Evolutionary conservation across 306 rosid species (phyloP), one percentile per base, ranked within the genome.

Genomic region (Neltuma alba): DNA sequence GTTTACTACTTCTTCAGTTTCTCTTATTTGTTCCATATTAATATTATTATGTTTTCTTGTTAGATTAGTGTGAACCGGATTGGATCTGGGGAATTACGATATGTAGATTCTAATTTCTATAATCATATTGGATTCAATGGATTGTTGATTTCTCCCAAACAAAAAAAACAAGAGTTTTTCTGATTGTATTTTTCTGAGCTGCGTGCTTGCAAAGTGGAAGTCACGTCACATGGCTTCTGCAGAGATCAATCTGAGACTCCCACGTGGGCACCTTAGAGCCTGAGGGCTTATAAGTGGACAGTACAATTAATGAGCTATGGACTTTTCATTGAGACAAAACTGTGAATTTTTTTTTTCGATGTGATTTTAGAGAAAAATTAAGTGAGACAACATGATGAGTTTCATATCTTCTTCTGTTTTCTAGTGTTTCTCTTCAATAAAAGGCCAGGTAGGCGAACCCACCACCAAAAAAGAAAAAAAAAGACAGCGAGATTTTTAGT

Each of bases 21-120:
- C 54, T 50, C 79, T 71, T 40, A 23, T 74, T 42, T 74, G 64
- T 69, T 27, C 48, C 61, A 41, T 45, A 33, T 50, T 45, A 28
- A 41, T 45, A 33, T 50, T 45, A 28, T 40, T 58, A 57, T 70
- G 77, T 75, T 84, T 83, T 75, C 81, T 68, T 87, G 87, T 67
- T 82, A 85, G 89, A 80, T 37, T 80, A 90, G 79, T 77, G 68
- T 85, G 78, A 40, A 72, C 84, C 84, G 83, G 79, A 81, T 77
- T 89, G 97, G 86, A 88, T 89, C 87, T 83, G 86, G 83, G 84
- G 83, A 79, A 77, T 88, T 75, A 85, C 84, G 79, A 44, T 18
- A 50, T 92, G 99, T 90, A 92, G 87, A 92, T 91, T 88, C 86
- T 89, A 87, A 89, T 91, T 81, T 85, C 77, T 85, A 84, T 86